Base-by-base conservation (phyloP, 2,329 filamentous ascomycete species). In the Penicillium hordei region DNA sequence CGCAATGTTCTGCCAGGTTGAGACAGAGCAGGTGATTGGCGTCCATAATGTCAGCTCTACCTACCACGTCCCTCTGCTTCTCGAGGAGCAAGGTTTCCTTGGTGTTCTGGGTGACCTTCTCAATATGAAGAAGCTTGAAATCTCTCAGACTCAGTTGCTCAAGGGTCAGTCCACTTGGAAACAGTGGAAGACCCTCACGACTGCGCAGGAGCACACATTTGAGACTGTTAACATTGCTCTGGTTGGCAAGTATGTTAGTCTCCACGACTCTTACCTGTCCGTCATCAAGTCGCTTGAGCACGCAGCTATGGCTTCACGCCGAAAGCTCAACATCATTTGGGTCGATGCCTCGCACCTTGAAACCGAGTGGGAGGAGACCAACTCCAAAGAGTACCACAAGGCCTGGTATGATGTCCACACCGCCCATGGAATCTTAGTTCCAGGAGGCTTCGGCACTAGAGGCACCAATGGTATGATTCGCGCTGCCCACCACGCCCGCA, bases 221-320 rank as follows among this genome's bases (percentile, higher is more conserved):
- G 87, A 90, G 42, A 81, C 83, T 0, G 88, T 97, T 58, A 83
- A 83, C 43, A 95, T 97, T 72, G 91, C 86, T 15, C 80, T 97
- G n/a, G 93, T 97, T 17, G 93, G 94, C 66, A 97, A 97, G 77
- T 97, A 97, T 75, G 87, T 87, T 29, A 86, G 86, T 57, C 85
- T 93, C 5, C 87, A 92, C 55, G 93, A 97, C 75, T 89, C 90
- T 5, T 97, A 97, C 70, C 82, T 95, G 51, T 89, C 85, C 34
- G 88, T 95, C 45, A 83, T 86, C 74, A 97, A 96, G 77, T 86
- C 92, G 0, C 82, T 59, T 19, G 57, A 59, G 53, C 57, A 59
- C 42, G 57, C 57, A 12, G 36, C 53, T 23, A 59, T 59, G 57
- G 57, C 57, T 59, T 59, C 57, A 25, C 57, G 57, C 48, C 54